Evolutionary conservation across 2,329 filamentous ascomycete species (phyloP).

Genomic region (Phoma sp.): DNA sequence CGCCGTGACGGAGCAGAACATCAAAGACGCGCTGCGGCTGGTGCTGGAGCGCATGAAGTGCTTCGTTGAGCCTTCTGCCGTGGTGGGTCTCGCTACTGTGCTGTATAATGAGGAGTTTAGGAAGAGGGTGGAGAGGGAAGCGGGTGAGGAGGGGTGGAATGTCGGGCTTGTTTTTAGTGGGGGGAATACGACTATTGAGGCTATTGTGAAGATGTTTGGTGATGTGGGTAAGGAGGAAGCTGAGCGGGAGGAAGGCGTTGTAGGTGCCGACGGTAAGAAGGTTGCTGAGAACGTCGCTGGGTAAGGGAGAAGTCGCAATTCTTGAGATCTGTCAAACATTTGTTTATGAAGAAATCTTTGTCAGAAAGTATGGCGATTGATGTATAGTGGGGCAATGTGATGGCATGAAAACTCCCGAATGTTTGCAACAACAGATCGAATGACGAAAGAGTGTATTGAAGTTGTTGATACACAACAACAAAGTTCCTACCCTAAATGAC

Average conservation of each 20-base stretch:
- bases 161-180: conserved; percentile 66
- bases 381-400: not conserved
- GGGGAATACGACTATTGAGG: conserved; percentile 70
- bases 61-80: conserved; percentile 86
- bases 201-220: conserved; percentile 62
- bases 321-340: too few species aligned
- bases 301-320: conserved; percentile 20
- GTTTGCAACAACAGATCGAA: not conserved
- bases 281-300: conserved; percentile 56
- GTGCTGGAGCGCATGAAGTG: conserved; percentile 89
- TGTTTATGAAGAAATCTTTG: too few species aligned
- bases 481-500: not conserved
- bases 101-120: conserved; percentile 85
- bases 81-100: conserved; percentile 81
- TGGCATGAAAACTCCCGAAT: not conserved
- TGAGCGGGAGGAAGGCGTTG: conserved; percentile 50
- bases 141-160: conserved; percentile 76
- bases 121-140: conserved; percentile 70
- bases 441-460: not conserved
- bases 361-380: not conserved
- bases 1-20: conserved; percentile 81
- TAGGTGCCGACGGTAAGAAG: conserved; percentile 51
- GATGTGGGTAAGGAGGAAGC: conserved; percentile 33
- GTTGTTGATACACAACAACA: conserved; percentile 13
- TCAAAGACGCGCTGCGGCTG: conserved; percentile 75